Evolutionary conservation across 371 early-diverging fungal genomes (phyloP), one percentile per base, ranked within the genome.

Genomic region (Mortierella polycephala): DNA sequence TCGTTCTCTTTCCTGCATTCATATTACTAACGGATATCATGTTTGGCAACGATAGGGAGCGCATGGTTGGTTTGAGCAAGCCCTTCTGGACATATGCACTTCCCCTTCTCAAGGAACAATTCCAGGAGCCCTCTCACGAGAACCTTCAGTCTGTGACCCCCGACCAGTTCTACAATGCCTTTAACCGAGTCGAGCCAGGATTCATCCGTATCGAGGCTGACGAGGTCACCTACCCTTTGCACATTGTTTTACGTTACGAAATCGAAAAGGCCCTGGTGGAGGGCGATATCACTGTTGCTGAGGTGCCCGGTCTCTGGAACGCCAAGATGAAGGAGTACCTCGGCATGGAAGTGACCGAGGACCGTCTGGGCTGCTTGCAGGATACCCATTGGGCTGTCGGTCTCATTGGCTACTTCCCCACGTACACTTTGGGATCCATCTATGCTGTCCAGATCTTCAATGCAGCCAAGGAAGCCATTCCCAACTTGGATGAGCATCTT

Each of bases 311-410:
- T 13, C 10, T 81, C 49, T 83, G 83, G 83, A 75, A 81, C 56
- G 64, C 68, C 39, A 85, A 84, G 68, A 81, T 83, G 81, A 69
- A 75, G 67, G 82, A 83, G 57, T 83, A 83, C 57, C 61, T 83
- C 12, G 83, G 83, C 37, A 20, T 82, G 51, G 70, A 67, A 6
- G 76, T 77, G 13, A 62, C 61, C 0, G 73, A 67, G 57, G 83
- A 83, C 47, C 66, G 68, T 18, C 10, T 59, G 2, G 83, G 83
- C 13, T 74, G 73, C 67, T 60, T 83, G 67, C 83, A 83, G 69
- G 83, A 83, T 49, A 75, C 67, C 46, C 83, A 83, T 56, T 83
- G 83, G 83, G 54, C 73, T 16, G 20, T 74, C 18, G 83, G 81
- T 2, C 10, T 64, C 30, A 57, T 69, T 16, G 76, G 82, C 0